Evolutionary conservation across 768 basidiomycete species (phyloP).

Genomic region (Tricholoma saponaceum): DNA sequence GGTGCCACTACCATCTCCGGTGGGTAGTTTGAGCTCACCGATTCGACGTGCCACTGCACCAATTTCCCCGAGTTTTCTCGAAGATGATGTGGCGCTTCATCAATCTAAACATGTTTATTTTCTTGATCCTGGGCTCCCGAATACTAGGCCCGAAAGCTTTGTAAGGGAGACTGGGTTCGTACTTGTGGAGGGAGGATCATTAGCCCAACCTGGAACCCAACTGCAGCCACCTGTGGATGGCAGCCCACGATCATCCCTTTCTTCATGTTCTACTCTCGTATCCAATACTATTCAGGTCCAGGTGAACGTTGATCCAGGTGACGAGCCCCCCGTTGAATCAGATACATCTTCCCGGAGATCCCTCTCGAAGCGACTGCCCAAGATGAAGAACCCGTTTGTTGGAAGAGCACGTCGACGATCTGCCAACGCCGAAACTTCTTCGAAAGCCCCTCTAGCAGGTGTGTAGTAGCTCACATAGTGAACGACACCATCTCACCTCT

Average conservation of each 20-base stretch:
- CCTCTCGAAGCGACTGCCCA: slow-evolving; percentile 13
- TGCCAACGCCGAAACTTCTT: neutral
- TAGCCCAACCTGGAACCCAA: neutral
- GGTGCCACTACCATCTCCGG: slow-evolving; percentile 7
- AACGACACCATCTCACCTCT: neutral
- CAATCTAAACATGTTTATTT: slow-evolving; percentile 13
- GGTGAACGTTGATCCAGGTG: slow-evolving; percentile 4
- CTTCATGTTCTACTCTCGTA: neutral
- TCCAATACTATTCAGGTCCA: neutral
- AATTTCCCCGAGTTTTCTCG: neutral
- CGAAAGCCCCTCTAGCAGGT: slow-evolving; percentile 2
- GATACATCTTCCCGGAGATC: slow-evolving; percentile 17
- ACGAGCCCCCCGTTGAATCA: slow-evolving; percentile 16
- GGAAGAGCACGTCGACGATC: slow-evolving; percentile 9
- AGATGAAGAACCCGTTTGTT: slow-evolving; percentile 10
- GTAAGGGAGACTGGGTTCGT: neutral
- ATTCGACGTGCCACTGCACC: neutral
- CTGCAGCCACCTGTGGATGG: slow-evolving; percentile 1
- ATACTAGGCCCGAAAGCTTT: neutral
- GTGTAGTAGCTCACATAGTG: neutral
- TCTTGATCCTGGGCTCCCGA: slow-evolving; percentile 1
- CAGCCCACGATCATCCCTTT: neutral
- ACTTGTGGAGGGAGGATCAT: neutral
- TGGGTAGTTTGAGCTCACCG: neutral
- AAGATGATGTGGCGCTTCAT: neutral